Conservation (phyloP, 768 basidiomycete genomes). For the Auriculariales sp. region DNA sequence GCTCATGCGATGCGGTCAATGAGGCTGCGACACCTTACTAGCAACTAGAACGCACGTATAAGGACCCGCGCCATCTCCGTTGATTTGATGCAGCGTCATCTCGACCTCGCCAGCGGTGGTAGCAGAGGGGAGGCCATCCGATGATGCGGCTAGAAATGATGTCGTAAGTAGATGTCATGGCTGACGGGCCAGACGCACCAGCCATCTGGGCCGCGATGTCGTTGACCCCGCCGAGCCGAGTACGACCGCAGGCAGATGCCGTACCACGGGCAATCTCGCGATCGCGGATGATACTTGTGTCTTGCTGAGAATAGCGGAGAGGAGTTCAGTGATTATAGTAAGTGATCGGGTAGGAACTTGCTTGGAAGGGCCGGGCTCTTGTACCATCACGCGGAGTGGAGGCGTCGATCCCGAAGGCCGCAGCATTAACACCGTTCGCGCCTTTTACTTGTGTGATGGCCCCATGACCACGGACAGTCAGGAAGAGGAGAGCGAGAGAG, state of each 20-base stretch:
- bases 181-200: too few species aligned
- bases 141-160: constrained; percentile 5
- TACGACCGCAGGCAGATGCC: constrained; percentile 14
- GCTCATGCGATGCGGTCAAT: constrained; percentile 6
- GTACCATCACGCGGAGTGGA: constrained; percentile 14
- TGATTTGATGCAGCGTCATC: constrained; percentile 16
- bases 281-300: constrained; percentile 8
- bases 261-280: constrained; percentile 7
- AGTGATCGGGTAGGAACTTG: too few species aligned
- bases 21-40: background rate
- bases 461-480: constrained; percentile 10
- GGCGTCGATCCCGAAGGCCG: constrained; percentile 13
- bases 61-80: constrained; percentile 20
- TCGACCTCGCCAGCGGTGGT: constrained; percentile 12
- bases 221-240: constrained; percentile 13
- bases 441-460: constrained; percentile 13
- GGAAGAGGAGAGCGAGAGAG: background rate
- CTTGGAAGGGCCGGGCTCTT: constrained; percentile 15
- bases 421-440: constrained; percentile 14
- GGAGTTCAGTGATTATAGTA: background rate
- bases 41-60: background rate
- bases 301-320: constrained; percentile 7
- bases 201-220: constrained; percentile 10
- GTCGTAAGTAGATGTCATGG: background rate
- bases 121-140: constrained; percentile 13